phyloP scores from a whole-genome alignment of 2,329 filamentous ascomycete species.

The Ceratocystis lukuohia region DNA sequence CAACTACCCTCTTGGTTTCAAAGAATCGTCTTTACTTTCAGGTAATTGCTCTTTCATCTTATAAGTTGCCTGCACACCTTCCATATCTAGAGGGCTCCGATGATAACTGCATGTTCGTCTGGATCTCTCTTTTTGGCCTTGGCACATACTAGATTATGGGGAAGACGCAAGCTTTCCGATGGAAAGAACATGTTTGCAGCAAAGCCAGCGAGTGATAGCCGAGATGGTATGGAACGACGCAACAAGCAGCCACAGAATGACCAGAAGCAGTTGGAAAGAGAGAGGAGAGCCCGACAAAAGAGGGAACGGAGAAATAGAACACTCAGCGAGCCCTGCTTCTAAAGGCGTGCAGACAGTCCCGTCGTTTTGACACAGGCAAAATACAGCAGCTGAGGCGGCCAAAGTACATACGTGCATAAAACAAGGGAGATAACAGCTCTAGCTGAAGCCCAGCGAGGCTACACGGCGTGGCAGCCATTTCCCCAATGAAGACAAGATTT shows the following conservation, averaged over 20 bases:
- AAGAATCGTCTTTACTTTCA: background rate
- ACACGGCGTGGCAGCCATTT: background rate
- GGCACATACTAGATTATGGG: background rate
- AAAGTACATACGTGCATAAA: background rate
- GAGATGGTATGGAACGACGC: background rate
- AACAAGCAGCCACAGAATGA: background rate
- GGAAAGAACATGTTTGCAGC: background rate
- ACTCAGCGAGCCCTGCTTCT: background rate
- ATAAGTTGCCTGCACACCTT: background rate
- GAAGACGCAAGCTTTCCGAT: background rate
- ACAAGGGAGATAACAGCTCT: background rate
- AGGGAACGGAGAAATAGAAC: background rate
- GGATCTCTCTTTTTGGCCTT: background rate
- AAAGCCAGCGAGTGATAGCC: background rate
- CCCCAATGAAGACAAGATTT: background rate
- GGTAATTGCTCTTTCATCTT: constrained; percentile 1
- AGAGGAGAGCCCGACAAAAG: background rate
- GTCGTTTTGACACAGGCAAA: background rate
- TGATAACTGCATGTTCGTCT: background rate
- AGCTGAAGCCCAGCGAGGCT: background rate
- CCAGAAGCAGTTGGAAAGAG: background rate
- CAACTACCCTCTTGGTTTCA: background rate
- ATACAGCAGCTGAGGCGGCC: background rate
- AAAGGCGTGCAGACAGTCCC: background rate
- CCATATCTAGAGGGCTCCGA: background rate